These are phyloP conservation scores for Hevea brasiliensis DNA, from an alignment of 345 rosid genomes.

Conservation along the genomic window DNA sequence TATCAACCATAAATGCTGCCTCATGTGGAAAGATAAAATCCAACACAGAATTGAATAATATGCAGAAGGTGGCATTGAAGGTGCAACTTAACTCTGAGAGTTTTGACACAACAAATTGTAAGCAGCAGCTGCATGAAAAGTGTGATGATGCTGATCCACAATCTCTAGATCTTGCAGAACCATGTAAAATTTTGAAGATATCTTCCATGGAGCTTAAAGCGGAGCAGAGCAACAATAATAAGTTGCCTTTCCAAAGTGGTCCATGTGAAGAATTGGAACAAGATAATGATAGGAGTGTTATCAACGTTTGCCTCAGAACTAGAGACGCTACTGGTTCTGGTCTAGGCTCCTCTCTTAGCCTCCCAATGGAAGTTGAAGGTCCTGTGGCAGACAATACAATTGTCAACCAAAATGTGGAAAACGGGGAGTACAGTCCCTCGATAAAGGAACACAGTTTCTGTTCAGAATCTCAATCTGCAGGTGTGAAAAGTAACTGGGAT, in stretches of 20 bases:
- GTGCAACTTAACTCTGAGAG: slow-evolving; percentile 23
- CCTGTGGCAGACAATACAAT: slow-evolving; percentile 15
- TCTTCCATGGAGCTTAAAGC: slow-evolving; percentile 25
- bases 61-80: slow-evolving; percentile 27
- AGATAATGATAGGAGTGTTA: slow-evolving; percentile 19
- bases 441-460: slow-evolving; percentile 5
- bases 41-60: slow-evolving; percentile 19
- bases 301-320: slow-evolving; percentile 11
- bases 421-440: slow-evolving; percentile 3
- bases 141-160: slow-evolving; percentile 31
- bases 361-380: slow-evolving; percentile 15
- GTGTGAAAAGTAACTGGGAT: slow-evolving; percentile 4
- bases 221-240: slow-evolving; percentile 26
- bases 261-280: slow-evolving; percentile 19
- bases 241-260: slow-evolving; percentile 21
- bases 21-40: slow-evolving; percentile 35
- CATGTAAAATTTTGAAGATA: slow-evolving; percentile 27
- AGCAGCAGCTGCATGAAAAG: slow-evolving; percentile 28
- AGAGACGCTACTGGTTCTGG: slow-evolving; percentile 17
- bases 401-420: slow-evolving; percentile 19
- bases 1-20: slow-evolving; percentile 20
- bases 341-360: slow-evolving; percentile 18
- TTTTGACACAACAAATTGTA: slow-evolving; percentile 26
- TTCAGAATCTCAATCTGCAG: slow-evolving; percentile 22
- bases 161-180: slow-evolving; percentile 18